Evolutionary conservation across 2,329 filamentous ascomycete species (phyloP).

Genomic region (Aciculosporium take): DNA sequence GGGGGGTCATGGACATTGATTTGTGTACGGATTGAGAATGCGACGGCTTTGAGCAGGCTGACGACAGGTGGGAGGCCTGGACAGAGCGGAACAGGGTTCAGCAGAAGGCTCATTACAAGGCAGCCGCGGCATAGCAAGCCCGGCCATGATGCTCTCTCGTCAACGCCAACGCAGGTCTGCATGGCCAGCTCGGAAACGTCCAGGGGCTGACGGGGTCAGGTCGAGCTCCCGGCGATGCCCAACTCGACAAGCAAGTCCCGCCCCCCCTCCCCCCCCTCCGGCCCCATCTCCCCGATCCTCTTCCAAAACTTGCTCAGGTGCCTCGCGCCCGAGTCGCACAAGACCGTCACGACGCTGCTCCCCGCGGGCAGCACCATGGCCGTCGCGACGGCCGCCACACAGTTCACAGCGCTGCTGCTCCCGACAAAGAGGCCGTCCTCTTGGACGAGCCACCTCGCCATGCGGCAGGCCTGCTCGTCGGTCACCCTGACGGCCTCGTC

Average conservation of each 20-base stretch:
- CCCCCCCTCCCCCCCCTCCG: constrained; percentile 40
- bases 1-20: not conserved
- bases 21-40: not conserved
- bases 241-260: constrained; percentile 36
- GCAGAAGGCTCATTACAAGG: not conserved
- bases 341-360: constrained; percentile 63
- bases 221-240: constrained; percentile 22
- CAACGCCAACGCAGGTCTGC: not conserved
- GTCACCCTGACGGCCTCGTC: constrained; percentile 83
- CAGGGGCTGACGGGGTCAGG: too few relatives aligned
- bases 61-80: not conserved
- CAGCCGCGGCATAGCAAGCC: too few relatives aligned
- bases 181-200: not conserved
- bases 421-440: constrained; percentile 90
- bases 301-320: constrained; percentile 82
- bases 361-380: constrained; percentile 47
- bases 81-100: not conserved
- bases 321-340: constrained; percentile 71
- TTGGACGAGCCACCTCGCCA: constrained; percentile 95
- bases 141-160: not conserved
- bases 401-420: constrained; percentile 94
- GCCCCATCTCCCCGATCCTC: constrained; percentile 50
- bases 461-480: constrained; percentile 75
- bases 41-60: not conserved
- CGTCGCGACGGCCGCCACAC: constrained; percentile 60